Conservation (phyloP, 164 flowering plant species). For the Sextonia rubra region DNA sequence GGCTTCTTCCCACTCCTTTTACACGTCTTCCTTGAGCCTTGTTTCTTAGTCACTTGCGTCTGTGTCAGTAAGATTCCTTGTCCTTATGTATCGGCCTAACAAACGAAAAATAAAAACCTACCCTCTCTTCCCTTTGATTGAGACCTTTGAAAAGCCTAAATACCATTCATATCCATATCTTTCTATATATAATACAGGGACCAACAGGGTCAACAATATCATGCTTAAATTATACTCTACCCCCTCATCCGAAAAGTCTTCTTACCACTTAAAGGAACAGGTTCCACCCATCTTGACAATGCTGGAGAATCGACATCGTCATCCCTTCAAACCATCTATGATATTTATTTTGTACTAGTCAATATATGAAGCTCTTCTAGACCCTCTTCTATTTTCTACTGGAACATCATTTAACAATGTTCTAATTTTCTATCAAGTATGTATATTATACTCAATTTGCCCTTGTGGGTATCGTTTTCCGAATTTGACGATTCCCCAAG, state of each 20-base stretch:
- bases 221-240: slow-evolving; percentile 14
- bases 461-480: neutral
- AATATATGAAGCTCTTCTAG: neutral
- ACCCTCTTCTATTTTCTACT: neutral
- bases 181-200: slow-evolving; percentile 5
- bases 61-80: slow-evolving; percentile 9
- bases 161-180: neutral
- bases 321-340: neutral
- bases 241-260: slow-evolving; percentile 16
- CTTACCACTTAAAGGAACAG: slow-evolving; percentile 2
- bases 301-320: slow-evolving; percentile 1
- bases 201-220: slow-evolving; percentile 31
- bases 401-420: neutral
- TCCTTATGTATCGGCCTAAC: slow-evolving; percentile 4
- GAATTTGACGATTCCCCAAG: neutral
- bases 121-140: neutral
- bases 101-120: neutral
- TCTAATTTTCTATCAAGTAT: no score
- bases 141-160: neutral
- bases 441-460: neutral
- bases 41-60: neutral
- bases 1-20: neutral
- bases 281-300: neutral
- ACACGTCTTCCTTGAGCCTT: neutral
- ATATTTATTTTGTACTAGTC: neutral